Evolutionary conservation across 1,139 yeast genomes (phyloP), one percentile per base, ranked within the genome.

Genomic region (Yamadazyma jaroonii): DNA sequence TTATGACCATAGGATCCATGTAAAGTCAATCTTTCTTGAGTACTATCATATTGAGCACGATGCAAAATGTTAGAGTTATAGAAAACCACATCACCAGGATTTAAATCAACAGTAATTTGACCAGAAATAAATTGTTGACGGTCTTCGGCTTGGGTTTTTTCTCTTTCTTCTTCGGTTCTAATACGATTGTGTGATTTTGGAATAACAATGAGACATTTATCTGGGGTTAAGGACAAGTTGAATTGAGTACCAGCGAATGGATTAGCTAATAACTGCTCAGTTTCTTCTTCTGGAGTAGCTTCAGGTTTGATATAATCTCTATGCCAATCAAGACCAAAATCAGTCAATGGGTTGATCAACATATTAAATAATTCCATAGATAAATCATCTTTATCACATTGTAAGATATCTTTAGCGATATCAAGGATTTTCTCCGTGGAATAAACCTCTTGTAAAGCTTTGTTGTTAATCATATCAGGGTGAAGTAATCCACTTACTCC

Each of bases 311-410:
- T 72, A 44, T 72, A 70, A 50, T 76, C 81, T 32, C 81, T 58
- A 53, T 76, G 81, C 81, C 81, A 76, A 44, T 73, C 76, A 49
- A 76, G 64, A 8, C 71, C 79, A 50, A 76, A 76, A 52, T 76
- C 78, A 10, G 77, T 71, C 43, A 73, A 61, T 2, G 81, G 81
- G 46, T 75, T 75, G 47, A 75, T 74, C 44, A 76, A 64, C 81
- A 76, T 74, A 49, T 76, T 76, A 52, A 76, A 65, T 39, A 76
- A 61, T 48, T 75, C 81, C 80, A 76, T 74, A 5, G 67, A 62
- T 35, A 76, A 54, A 12, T 62, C 58, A 23, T 59, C 51, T 25
- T 51, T 53, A 13, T 59, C 57, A 5, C 71, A 62, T 45, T 74
- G 74, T 38, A 75, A 59, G 34, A 74, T 73, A 43, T 73, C 77